Conservation (phyloP, 1,139 yeast species). For the Zygoascus sp. region DNA sequence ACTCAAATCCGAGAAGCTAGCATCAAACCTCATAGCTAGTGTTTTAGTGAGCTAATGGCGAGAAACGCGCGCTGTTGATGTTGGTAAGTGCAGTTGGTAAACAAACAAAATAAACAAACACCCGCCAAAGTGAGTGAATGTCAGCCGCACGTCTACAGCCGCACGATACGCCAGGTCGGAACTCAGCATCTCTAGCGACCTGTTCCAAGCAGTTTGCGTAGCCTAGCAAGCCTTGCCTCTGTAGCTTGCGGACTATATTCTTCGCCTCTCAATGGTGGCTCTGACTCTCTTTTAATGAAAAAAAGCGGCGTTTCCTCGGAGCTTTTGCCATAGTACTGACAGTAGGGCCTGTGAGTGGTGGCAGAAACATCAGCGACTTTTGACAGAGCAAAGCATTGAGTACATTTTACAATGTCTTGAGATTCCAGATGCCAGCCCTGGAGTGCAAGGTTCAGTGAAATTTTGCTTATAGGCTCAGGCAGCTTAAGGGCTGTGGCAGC, state of each 20-base stretch:
- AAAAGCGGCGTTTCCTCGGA: not conserved
- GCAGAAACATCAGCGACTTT: not conserved
- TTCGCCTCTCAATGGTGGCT: not conserved
- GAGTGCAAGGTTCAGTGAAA: constrained; percentile 2
- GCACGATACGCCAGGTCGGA: not conserved
- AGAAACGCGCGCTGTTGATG: not conserved
- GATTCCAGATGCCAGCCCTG: constrained; percentile 5
- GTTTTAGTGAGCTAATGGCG: constrained; percentile 4
- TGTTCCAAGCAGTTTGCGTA: not conserved
- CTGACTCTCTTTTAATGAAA: not conserved
- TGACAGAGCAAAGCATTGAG: constrained; percentile 3
- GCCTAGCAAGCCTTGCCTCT: not conserved
- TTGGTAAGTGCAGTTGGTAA: not conserved
- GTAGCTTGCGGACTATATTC: not conserved
- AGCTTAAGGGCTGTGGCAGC: not conserved
- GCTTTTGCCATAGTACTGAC: constrained; percentile 2
- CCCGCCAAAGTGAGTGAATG: not conserved
- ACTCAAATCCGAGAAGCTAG: constrained; percentile 9
- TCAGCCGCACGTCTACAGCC: not conserved
- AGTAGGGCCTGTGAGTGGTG: constrained; percentile 1
- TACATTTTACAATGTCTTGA: not conserved
- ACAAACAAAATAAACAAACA: constrained; percentile 9
- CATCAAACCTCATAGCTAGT: constrained; percentile 8
- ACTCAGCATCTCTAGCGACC: not conserved
- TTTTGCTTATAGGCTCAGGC: not conserved